Percentiles rank a stretch among this genome's conserved stretches.
Evolutionary conservation across 352 stramenopile species (phyloP).

Genomic region (Pythium sukuiense): DNA sequence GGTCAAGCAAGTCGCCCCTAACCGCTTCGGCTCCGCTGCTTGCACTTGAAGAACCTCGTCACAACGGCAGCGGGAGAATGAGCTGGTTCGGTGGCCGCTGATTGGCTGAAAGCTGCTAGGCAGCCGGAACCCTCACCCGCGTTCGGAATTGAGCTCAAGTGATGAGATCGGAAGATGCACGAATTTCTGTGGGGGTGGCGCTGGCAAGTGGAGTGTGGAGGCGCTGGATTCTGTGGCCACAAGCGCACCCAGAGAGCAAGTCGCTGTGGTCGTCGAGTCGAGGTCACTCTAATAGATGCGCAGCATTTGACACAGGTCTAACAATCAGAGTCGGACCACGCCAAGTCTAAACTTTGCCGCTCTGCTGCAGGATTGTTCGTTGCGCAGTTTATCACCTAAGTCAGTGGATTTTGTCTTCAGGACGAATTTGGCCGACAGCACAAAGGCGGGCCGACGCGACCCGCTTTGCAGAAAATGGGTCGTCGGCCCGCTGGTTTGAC

Average conservation of each 20-base stretch:
- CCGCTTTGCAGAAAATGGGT: background rate
- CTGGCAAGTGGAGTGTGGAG: background rate
- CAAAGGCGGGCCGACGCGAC: background rate
- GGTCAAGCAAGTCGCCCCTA: conserved; percentile 11
- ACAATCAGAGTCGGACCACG: background rate
- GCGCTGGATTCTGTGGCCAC: background rate
- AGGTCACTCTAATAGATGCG: too few relatives aligned
- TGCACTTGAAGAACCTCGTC: conserved; percentile 26
- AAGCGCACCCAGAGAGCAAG: background rate
- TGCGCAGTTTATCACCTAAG: background rate
- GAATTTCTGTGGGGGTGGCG: background rate
- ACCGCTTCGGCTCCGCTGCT: conserved; percentile 20
- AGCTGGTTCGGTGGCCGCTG: conserved; percentile 2
- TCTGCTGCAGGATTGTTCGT: too few relatives aligned
- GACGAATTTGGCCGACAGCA: background rate
- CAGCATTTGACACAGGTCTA: background rate
- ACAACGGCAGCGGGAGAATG: conserved; percentile 6
- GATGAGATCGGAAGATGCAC: background rate
- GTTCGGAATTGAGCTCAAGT: background rate
- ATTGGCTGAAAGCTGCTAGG: background rate
- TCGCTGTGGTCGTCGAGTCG: background rate
- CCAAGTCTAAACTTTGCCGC: background rate
- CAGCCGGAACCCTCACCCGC: background rate
- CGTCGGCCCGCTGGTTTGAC: background rate
- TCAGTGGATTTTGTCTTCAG: background rate